phyloP scores from a whole-genome alignment of 768 basidiomycete genomes.

The Serendipita vermifera region DNA sequence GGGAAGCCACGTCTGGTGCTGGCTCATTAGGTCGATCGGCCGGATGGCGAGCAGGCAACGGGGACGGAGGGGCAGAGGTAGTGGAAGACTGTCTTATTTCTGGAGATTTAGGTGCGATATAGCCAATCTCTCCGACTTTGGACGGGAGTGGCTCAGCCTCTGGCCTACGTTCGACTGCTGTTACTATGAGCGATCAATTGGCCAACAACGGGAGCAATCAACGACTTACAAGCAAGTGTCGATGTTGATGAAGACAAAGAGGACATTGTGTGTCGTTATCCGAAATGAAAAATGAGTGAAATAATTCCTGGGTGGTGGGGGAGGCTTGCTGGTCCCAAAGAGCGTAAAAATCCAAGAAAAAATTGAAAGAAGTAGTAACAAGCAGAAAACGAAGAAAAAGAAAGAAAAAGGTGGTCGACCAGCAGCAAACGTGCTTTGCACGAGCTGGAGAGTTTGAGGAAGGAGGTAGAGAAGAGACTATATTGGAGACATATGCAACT shows the following conservation, averaged over 20 bases:
- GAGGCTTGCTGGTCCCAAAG: too few species aligned
- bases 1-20: constrained; percentile 32
- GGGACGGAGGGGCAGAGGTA: constrained; percentile 26
- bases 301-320: too few species aligned
- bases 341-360: too few species aligned
- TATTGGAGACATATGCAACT: too few species aligned
- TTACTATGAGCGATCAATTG: neutral
- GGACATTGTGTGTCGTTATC: too few species aligned
- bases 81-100: constrained; percentile 14
- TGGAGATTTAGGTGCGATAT: constrained; percentile 15
- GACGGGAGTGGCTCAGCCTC: constrained; percentile 50
- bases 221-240: neutral
- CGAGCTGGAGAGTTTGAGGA: too few species aligned
- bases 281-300: too few species aligned
- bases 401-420: too few species aligned
- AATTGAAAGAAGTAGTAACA: too few species aligned
- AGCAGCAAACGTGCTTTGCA: too few species aligned
- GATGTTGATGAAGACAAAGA: neutral
- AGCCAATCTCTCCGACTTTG: constrained; percentile 59
- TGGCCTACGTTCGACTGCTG: constrained; percentile 23
- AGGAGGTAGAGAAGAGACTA: too few species aligned
- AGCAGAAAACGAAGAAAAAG: too few species aligned
- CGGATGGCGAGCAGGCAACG: constrained; percentile 29
- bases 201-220: neutral
- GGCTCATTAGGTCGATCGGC: constrained; percentile 32